Percentiles rank a stretch among this genome's conserved stretches.
Evolutionary conservation across 495 filamentous ascomycete species (phyloP).

Genomic region (Viridothelium virens): DNA sequence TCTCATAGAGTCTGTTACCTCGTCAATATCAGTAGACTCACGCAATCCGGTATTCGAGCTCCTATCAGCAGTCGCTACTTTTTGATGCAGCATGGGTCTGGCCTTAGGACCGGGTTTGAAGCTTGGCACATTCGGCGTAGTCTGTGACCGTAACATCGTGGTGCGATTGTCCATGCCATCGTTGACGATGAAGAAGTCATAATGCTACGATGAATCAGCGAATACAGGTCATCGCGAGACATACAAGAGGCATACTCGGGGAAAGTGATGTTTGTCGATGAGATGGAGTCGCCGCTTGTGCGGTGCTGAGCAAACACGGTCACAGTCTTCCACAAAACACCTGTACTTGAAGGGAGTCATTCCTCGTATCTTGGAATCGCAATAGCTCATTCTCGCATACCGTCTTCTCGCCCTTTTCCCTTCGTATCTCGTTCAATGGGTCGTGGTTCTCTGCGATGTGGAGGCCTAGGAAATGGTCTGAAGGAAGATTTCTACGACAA

Average conservation of each 20-base stretch:
- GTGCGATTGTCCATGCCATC: slow-evolving; percentile 77
- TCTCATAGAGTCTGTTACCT: slow-evolving; percentile 72
- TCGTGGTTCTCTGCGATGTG: slow-evolving; percentile 95
- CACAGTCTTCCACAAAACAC: slow-evolving; percentile 86
- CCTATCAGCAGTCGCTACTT: slow-evolving; percentile 8
- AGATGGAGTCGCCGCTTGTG: slow-evolving; percentile 79
- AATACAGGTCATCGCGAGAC: not conserved
- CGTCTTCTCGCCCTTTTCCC: slow-evolving; percentile 76
- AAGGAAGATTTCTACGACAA: slow-evolving; percentile 56
- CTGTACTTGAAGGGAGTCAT: slow-evolving; percentile 50
- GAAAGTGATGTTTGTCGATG: slow-evolving; percentile 92
- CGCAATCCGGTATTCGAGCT: slow-evolving; percentile 15
- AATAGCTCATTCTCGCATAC: slow-evolving; percentile 44
- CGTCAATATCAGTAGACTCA: slow-evolving; percentile 57
- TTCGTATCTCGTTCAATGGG: slow-evolving; percentile 58
- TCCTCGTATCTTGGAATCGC: not conserved
- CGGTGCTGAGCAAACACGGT: slow-evolving; percentile 72
- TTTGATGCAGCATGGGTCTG: slow-evolving; percentile 1
- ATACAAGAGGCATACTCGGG: slow-evolving; percentile 44
- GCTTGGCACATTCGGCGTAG: slow-evolving; percentile 46
- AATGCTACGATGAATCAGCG: slow-evolving; percentile 46
- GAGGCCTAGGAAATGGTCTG: slow-evolving; percentile 56
- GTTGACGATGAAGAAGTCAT: slow-evolving; percentile 82
- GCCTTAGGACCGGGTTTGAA: slow-evolving; percentile 36
- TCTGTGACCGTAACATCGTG: slow-evolving; percentile 58